Conservation (phyloP, 495 filamentous ascomycete genomes). For the Trichoderma gamsii region DNA sequence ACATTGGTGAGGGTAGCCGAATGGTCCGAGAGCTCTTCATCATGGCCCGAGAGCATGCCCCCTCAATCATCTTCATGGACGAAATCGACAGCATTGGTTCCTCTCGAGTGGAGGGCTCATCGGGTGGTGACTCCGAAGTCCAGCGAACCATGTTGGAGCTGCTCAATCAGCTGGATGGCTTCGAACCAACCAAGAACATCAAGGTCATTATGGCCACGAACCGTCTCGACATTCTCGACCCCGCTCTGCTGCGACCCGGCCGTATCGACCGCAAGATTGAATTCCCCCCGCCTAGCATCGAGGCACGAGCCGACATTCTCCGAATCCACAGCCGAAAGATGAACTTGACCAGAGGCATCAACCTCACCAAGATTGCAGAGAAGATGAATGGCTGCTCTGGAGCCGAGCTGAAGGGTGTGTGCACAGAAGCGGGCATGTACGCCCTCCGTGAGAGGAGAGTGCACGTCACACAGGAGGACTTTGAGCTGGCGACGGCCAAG, state of each 20-base stretch:
- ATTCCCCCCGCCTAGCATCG: slow-evolving; percentile 94
- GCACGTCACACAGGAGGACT: slow-evolving; percentile 98
- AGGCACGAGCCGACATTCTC: slow-evolving; percentile 95
- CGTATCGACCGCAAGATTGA: slow-evolving; percentile 99
- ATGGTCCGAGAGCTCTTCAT: slow-evolving; percentile 99
- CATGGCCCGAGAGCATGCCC: slow-evolving; percentile 97
- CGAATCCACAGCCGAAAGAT: slow-evolving; percentile 94
- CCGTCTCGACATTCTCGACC: slow-evolving; percentile 93
- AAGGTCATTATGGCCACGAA: slow-evolving; percentile 99
- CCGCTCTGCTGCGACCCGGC: slow-evolving; percentile 85
- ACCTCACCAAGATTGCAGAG: slow-evolving; percentile 96
- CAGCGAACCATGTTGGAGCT: slow-evolving; percentile 99
- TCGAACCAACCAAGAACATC: slow-evolving; percentile 99
- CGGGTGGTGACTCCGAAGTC: slow-evolving; percentile 96
- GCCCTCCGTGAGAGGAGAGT: slow-evolving; percentile 90
- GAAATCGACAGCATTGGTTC: slow-evolving; percentile 99
- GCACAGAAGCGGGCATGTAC: slow-evolving; percentile 97
- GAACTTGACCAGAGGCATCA: slow-evolving; percentile 97
- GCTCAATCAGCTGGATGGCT: slow-evolving; percentile 96
- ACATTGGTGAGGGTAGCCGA: slow-evolving; percentile 94
- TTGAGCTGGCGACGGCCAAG: slow-evolving; percentile 97
- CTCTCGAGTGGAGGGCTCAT: slow-evolving; percentile 89
- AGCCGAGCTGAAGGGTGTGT: slow-evolving; percentile 94
- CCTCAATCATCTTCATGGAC: slow-evolving; percentile 99
- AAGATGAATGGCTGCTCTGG: slow-evolving; percentile 99